Conservation (phyloP, 768 basidiomycete genomes). For the Kwoniella sp. region DNA sequence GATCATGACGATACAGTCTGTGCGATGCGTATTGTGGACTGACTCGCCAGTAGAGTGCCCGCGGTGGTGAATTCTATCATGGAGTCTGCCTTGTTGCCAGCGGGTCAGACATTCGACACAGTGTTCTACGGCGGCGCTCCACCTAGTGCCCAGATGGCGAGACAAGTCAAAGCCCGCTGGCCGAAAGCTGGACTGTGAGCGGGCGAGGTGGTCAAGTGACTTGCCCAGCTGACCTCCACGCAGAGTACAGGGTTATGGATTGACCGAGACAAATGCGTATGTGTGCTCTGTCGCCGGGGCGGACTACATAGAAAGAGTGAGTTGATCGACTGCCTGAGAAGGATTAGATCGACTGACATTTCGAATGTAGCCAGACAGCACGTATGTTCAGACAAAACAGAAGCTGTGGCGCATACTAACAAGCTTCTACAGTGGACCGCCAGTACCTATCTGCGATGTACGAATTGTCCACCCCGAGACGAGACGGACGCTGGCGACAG, state of each 20-base stretch:
- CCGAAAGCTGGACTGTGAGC: constrained; percentile 41
- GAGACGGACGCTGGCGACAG: constrained; percentile 15
- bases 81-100: constrained; percentile 23
- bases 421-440: constrained; percentile 29
- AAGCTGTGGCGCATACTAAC: background rate
- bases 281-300: constrained; percentile 40
- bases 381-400: constrained; percentile 14
- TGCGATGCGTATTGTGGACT: background rate
- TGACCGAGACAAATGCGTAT: constrained; percentile 46
- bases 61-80: constrained; percentile 36
- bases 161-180: constrained; percentile 36
- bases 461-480: constrained; percentile 35
- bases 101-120: constrained; percentile 27
- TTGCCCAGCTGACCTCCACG: background rate
- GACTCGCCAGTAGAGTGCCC: constrained; percentile 22
- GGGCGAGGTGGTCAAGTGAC: too few relatives aligned
- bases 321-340: background rate
- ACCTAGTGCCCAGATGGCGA: constrained; percentile 34
- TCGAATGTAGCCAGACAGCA: constrained; percentile 40
- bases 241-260: constrained; percentile 44
- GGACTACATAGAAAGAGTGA: constrained; percentile 35
- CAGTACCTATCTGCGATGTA: constrained; percentile 37
- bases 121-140: constrained; percentile 46
- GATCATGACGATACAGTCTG: background rate
- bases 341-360: background rate